Evolutionary conservation across 169 alveolate genomes (phyloP).

Genomic region (Plasmodium gaboni): DNA sequence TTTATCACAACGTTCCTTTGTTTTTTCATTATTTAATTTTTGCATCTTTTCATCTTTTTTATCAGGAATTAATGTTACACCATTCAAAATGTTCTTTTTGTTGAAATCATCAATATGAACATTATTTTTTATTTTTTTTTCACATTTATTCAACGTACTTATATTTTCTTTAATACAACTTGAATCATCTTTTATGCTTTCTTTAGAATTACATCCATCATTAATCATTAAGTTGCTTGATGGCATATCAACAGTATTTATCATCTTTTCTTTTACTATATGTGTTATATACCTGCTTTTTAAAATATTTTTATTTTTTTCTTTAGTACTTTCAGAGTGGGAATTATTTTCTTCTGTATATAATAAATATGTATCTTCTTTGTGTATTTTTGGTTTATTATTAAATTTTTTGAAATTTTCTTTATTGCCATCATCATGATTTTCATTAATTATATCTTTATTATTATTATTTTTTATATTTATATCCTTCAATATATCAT

Average conservation of each 20-base stretch:
- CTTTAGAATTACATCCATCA: conserved; percentile 11
- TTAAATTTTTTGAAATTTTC: conserved; percentile 2
- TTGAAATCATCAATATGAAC: conserved; percentile 46
- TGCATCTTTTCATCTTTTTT: not conserved
- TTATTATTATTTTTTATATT: conserved; percentile 18
- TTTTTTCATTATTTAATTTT: conserved; percentile 16
- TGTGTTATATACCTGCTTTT: conserved; percentile 2
- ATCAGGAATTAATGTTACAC: conserved; percentile 6
- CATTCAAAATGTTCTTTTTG: conserved; percentile 19
- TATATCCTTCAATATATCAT: not conserved
- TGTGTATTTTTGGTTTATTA: conserved; percentile 17
- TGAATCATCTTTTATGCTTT: not conserved
- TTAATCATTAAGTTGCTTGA: conserved; percentile 7
- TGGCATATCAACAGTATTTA: not conserved
- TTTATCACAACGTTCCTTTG: not conserved
- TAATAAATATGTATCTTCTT: conserved; percentile 1
- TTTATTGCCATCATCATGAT: conserved; percentile 15
- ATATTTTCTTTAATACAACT: conserved; percentile 12
- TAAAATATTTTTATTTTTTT: conserved; percentile 23
- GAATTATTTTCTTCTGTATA: conserved; percentile 14
- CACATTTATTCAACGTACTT: conserved; percentile 7
- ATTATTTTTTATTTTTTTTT: conserved; percentile 30
- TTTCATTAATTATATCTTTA: not conserved
- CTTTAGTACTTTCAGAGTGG: conserved; percentile 9
- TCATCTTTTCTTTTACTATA: conserved; percentile 18